Conservation (phyloP, 306 rosid species). For the Cercis canadensis region DNA sequence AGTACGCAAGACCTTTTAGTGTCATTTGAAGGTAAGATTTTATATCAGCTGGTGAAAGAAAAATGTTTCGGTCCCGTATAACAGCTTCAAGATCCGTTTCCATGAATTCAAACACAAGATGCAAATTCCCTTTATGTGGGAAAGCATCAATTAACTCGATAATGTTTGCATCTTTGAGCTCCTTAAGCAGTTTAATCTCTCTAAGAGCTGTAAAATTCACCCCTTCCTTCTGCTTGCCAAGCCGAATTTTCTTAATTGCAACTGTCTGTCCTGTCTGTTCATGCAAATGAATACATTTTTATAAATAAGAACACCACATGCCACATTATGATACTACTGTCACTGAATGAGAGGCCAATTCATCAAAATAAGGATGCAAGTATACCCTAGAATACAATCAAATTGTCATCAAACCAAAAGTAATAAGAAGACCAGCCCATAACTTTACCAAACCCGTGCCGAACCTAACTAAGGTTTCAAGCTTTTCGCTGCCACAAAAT, state of each 20-base stretch:
- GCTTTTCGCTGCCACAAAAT: too few relatives aligned
- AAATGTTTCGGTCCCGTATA: conserved; percentile 86
- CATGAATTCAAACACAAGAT: conserved; percentile 96
- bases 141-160: conserved; percentile 91
- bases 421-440: conserved; percentile 11
- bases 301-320: conserved; percentile 19
- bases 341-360: conserved; percentile 32
- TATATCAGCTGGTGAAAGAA: conserved; percentile 89
- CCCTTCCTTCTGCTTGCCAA: conserved; percentile 98
- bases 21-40: conserved; percentile 95
- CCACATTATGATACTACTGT: background rate
- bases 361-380: conserved; percentile 3
- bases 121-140: conserved; percentile 94
- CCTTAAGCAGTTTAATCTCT: conserved; percentile 88
- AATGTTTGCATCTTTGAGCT: conserved; percentile 80
- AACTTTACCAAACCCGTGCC: background rate
- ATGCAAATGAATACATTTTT: conserved; percentile 37
- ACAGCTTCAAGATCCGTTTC: conserved; percentile 99
- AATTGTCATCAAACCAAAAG: background rate
- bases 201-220: conserved; percentile 92
- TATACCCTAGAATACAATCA: conserved; percentile 25
- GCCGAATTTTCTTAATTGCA: conserved; percentile 94
- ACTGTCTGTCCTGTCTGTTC: conserved; percentile 89
- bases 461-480: background rate
- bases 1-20: conserved; percentile 80